These are phyloP conservation scores for Fusarium sp. DNA, from an alignment of 2,329 filamentous ascomycete genomes.

Conservation along the genomic window DNA sequence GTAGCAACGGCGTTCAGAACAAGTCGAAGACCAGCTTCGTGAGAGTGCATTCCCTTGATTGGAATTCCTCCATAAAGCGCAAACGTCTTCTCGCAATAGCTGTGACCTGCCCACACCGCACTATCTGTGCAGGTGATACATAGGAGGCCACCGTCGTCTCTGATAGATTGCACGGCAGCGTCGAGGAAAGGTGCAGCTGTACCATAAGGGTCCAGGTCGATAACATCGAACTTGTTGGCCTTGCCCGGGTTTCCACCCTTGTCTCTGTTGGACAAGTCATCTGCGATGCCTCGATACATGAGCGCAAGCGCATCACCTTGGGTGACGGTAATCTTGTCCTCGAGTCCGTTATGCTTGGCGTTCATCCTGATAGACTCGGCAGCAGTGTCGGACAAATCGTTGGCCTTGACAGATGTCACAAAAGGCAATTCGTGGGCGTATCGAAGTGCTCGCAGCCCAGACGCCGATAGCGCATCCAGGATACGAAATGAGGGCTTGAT, in stretches of 20 bases:
- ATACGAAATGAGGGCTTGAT: constrained; percentile 74
- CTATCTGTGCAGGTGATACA: constrained; percentile 98
- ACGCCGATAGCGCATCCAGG: constrained; percentile 93
- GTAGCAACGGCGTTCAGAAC: constrained; percentile 85
- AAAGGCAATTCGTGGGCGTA: constrained; percentile 94
- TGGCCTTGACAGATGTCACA: constrained; percentile 83
- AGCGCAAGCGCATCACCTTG: constrained; percentile 87
- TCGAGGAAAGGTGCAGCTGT: constrained; percentile 94
- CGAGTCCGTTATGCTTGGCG: constrained; percentile 81
- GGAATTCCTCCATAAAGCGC: constrained; percentile 93
- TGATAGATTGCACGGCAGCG: constrained; percentile 84
- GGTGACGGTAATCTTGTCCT: constrained; percentile 75
- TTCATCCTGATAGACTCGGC: constrained; percentile 86
- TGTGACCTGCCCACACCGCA: constrained; percentile 91
- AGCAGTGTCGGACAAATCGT: constrained; percentile 84
- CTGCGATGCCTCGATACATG: constrained; percentile 81
- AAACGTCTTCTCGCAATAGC: constrained; percentile 93
- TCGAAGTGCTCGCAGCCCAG: constrained; percentile 87
- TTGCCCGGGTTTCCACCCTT: constrained; percentile 51
- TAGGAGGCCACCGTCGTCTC: constrained; percentile 85
- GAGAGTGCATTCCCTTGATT: constrained; percentile 83
- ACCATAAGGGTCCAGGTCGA: constrained; percentile 96
- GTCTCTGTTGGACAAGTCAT: constrained; percentile 57
- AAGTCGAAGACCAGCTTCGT: constrained; percentile 88
- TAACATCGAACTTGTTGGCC: constrained; percentile 81